These are phyloP conservation scores for Cryptococcus depauperatus DNA, from an alignment of 1,284 basidiomycete genomes.

Conservation along the genomic window DNA sequence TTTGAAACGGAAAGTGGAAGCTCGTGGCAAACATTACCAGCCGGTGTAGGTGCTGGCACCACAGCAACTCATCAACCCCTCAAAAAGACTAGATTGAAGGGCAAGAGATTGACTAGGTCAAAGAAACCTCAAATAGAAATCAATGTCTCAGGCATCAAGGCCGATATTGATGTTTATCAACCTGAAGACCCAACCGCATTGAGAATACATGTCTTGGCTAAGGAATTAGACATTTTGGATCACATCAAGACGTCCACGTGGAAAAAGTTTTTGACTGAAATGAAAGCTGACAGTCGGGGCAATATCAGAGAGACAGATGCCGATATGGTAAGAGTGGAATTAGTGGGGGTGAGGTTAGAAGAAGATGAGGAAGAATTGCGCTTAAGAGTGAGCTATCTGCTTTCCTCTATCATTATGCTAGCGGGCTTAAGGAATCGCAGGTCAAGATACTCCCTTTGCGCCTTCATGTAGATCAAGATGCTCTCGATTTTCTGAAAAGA, in stretches of 20 bases:
- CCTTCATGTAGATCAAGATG: slow-evolving; percentile 95
- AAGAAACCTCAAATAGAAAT: slow-evolving; percentile 78
- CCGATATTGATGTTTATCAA: slow-evolving; percentile 60
- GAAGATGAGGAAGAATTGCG: slow-evolving; percentile 65
- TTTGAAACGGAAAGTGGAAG: slow-evolving; percentile 62
- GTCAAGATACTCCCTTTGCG: slow-evolving; percentile 81
- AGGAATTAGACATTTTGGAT: slow-evolving; percentile 80
- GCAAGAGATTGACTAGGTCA: slow-evolving; percentile 58
- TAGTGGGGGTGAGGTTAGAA: slow-evolving; percentile 64
- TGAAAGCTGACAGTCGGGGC: slow-evolving; percentile 71
- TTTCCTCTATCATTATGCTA: too few relatives aligned
- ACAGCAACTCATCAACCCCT: slow-evolving; percentile 14
- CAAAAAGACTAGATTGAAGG: slow-evolving; percentile 39
- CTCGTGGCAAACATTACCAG: slow-evolving; percentile 71
- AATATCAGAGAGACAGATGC: slow-evolving; percentile 81
- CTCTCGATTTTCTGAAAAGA: slow-evolving; percentile 92
- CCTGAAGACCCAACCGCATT: slow-evolving; percentile 54
- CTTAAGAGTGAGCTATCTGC: slow-evolving; percentile 56
- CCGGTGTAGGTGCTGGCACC: slow-evolving; percentile 43
- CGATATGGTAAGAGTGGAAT: slow-evolving; percentile 83
- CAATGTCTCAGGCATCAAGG: slow-evolving; percentile 57
- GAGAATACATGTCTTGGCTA: slow-evolving; percentile 58
- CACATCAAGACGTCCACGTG: slow-evolving; percentile 98
- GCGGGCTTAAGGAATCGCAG: slow-evolving; percentile 45
- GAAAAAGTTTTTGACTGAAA: slow-evolving; percentile 87